Percentiles rank a stretch among this genome's conserved stretches.
Conservation (phyloP, 176 grass and related monocot genomes). For the Echinochloa phyllopogon region DNA sequence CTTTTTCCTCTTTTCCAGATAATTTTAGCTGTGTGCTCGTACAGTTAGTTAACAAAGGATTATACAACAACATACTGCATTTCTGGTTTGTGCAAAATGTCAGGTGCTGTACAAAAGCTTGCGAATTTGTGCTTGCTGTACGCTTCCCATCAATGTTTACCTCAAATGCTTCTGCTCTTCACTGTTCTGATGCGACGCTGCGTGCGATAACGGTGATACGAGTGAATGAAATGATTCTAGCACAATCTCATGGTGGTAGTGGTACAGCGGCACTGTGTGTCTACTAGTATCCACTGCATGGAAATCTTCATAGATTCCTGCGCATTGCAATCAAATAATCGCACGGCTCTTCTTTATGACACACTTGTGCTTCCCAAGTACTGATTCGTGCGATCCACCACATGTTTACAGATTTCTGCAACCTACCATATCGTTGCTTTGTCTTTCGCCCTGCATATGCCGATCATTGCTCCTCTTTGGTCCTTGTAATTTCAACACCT, state of each 20-base stretch:
- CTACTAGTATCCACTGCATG: neutral
- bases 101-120: slow-evolving; percentile 20
- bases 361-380: neutral
- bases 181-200: slow-evolving; percentile 23
- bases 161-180: neutral
- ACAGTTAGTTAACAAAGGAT: slow-evolving; percentile 43
- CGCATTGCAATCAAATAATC: neutral
- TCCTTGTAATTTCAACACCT: neutral
- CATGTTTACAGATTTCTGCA: neutral
- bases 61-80: neutral
- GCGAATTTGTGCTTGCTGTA: slow-evolving; percentile 20
- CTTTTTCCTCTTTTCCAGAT: neutral
- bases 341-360: neutral
- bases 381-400: slow-evolving; percentile 8
- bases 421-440: neutral
- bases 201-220: neutral
- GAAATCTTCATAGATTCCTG: slow-evolving; percentile 1
- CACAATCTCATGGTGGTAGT: neutral
- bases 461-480: neutral
- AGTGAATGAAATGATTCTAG: neutral
- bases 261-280: neutral
- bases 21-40: slow-evolving; percentile 35
- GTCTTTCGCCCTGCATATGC: neutral
- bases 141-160: slow-evolving; percentile 6
- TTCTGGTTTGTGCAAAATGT: neutral